Base-by-base conservation (phyloP, 2,329 filamentous ascomycete species). In the Cladophialophora carrionii region DNA sequence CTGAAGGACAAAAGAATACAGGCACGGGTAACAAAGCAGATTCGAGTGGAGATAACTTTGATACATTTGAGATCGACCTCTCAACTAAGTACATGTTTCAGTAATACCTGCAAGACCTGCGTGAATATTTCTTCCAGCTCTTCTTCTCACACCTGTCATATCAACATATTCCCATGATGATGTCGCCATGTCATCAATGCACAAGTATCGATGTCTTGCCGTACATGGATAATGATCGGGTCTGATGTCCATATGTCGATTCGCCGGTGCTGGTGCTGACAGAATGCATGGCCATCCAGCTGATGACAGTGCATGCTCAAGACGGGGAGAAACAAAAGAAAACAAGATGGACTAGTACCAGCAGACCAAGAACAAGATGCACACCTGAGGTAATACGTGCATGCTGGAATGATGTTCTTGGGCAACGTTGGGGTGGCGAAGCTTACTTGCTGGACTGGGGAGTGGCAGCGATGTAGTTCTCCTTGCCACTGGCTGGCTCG, bases 401-500 rank as follows among this genome's bases (percentile, higher is more conserved):
- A 61, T 61, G 57, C 51, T 52, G 34, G 55, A 62, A 51, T 53
- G 32, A 64, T 49, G 62, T 59, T 59, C 67, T 68, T 64, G 55
- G 61, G 22, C 54, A 48, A 49, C 29, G 51, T 52, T 53, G 52
- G 51, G 8, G 7, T 57, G 34, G 46, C 37, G 51, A 59, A 51
- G 54, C 53, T 71, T 60, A 70, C 17, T 75, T 56, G 77, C 74
- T 48, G 61, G 66, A 70, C 55, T 67, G 67, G 34, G 68, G 65
- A 64, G 68, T 64, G 52, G 76, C 76, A 20, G 74, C 76, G n/a
- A 74, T 68, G 41, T 73, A 63, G 48, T 79, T 73, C 65, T 77
- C 76, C 71, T 77, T 77, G 63, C 76, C 75, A 14, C 77, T 76
- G 12, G 77, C 75, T 34, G 77, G 77, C 14, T 74, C 76, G 17